phyloP scores from a whole-genome alignment of 2,329 filamentous ascomycete species.

The Diaporthe ampelina region DNA sequence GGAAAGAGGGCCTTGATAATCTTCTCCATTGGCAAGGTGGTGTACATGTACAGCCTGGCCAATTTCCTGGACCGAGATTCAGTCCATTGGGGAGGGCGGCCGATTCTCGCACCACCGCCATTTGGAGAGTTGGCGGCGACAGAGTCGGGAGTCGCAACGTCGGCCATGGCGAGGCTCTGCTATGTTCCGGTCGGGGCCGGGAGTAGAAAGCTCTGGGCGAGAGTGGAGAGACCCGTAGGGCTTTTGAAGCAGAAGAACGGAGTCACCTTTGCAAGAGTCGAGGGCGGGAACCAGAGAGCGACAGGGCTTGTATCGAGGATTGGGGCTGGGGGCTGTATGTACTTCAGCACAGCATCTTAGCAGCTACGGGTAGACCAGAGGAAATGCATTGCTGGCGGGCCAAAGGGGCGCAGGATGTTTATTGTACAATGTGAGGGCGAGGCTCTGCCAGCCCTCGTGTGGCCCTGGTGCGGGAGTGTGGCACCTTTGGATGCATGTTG shows the following conservation, averaged over 20 bases:
- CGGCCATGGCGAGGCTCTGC: conserved; percentile 39
- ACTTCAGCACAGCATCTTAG: conserved; percentile 8
- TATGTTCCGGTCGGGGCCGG: conserved; percentile 15
- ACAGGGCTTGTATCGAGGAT: conserved; percentile 10
- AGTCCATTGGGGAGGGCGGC: conserved; percentile 71
- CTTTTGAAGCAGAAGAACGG: conserved; percentile 1
- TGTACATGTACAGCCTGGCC: conserved; percentile 70
- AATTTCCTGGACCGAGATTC: conserved; percentile 66
- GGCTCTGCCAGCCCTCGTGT: conserved; percentile 32
- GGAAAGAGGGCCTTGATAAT: conserved; percentile 61
- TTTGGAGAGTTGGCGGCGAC: conserved; percentile 27
- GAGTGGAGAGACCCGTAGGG: neutral
- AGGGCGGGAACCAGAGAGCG: conserved; percentile 6
- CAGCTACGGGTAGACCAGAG: conserved; percentile 32
- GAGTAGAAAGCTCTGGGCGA: conserved; percentile 7
- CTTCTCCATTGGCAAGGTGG: conserved; percentile 64
- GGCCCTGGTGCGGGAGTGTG: conserved; percentile 3
- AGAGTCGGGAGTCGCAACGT: conserved; percentile 29
- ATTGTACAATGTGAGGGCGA: conserved; percentile 34
- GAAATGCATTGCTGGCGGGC: conserved; percentile 11
- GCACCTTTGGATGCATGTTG: conserved; percentile 25
- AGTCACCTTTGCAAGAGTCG: conserved; percentile 2
- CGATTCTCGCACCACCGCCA: conserved; percentile 51
- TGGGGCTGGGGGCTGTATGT: conserved; percentile 8
- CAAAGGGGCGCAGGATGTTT: conserved; percentile 39